Percentiles rank a stretch among this genome's conserved stretches.
phyloP scores from a whole-genome alignment of 2,329 filamentous ascomycete genomes.

The Cryphonectria naterciae region DNA sequence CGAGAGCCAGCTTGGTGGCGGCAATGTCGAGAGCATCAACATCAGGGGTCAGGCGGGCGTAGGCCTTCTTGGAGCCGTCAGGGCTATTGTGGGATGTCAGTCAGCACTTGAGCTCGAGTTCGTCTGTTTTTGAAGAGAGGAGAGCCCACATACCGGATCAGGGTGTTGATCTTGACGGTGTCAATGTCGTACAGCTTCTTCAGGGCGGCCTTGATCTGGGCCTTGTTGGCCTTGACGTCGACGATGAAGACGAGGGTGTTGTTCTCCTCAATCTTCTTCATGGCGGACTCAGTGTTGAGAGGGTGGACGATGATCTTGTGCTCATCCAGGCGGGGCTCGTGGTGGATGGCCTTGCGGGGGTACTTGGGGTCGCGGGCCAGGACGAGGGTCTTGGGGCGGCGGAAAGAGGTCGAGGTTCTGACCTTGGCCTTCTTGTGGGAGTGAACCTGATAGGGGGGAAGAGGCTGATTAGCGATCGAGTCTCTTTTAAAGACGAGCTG shows the following conservation, averaged over 20 bases:
- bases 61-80: constrained; percentile 98
- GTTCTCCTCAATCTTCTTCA: constrained; percentile 99
- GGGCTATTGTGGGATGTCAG: constrained; percentile 59
- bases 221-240: constrained; percentile 98
- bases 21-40: constrained; percentile 99
- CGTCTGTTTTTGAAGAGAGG: too few species aligned
- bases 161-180: constrained; percentile 98
- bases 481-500: too few species aligned
- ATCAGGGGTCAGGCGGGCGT: constrained; percentile 91
- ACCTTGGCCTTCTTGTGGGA: constrained; percentile 89
- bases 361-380: constrained; percentile 92
- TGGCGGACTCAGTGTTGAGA: constrained; percentile 98
- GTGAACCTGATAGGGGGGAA: constrained; percentile 46
- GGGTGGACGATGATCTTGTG: constrained; percentile 98
- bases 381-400: constrained; percentile 94
- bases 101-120: constrained; percentile 23
- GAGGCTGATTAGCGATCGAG: constrained; percentile 30
- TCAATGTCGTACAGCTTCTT: constrained; percentile 99
- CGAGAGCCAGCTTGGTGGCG: constrained; percentile 97
- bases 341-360: constrained; percentile 91
- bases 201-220: constrained; percentile 95
- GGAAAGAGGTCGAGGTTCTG: constrained; percentile 91
- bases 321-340: constrained; percentile 90
- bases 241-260: constrained; percentile 99
- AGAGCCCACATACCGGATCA: constrained; percentile 75